Base-by-base conservation (phyloP, 495 filamentous ascomycete species). In the Aspergillus bertholletiae region DNA sequence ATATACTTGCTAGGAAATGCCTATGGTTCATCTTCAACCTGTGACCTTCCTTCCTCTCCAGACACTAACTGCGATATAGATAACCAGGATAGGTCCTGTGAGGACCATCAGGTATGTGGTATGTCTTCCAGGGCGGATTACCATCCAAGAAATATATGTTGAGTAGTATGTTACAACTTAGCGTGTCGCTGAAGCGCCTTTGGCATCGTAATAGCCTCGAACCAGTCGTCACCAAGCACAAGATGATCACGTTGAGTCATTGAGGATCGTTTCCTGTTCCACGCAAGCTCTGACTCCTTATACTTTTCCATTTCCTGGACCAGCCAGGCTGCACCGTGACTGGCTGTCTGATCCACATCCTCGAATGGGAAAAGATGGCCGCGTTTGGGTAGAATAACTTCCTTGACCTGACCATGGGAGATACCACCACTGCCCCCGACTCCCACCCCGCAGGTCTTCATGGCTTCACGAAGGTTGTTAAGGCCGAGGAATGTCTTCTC, bases 381-480 rank as follows among this genome's bases (percentile, higher is more conserved):
- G 21, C 21, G n/a, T 13, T 18, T 17, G 4, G 45, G 45, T 7
- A 55, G 13, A 2, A 26, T 49, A 7, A 55, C 46, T 26, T 55
- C 45, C 45, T 35, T 43, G 23, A 49, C 53, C 35, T 24, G 48
- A 8, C 45, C 53, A 18, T 30, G 21, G 12, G 30, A 4, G 7
- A 44, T 9, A 6, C 53, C 53, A 17, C 53, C 53, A 27, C 53
- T 55, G 6, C 53, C 53, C 17, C 53, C 53, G 17, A 49, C 34
- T 23, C 53, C 53, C 2, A 8, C 43, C 0, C 53, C 53, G 35
- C 45, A 43, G 2, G 5, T 32, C 46, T 41, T 13, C 7, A 49
- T 21, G 5, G 7, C 26, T 22, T 11, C 32, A 4, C 46, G 45
- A 3, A 49, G 15, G 24, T 49, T 30, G 9, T 43, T 24, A 2